phyloP scores from a whole-genome alignment of 2,329 filamentous ascomycete species.

The Aulographum hederae region DNA sequence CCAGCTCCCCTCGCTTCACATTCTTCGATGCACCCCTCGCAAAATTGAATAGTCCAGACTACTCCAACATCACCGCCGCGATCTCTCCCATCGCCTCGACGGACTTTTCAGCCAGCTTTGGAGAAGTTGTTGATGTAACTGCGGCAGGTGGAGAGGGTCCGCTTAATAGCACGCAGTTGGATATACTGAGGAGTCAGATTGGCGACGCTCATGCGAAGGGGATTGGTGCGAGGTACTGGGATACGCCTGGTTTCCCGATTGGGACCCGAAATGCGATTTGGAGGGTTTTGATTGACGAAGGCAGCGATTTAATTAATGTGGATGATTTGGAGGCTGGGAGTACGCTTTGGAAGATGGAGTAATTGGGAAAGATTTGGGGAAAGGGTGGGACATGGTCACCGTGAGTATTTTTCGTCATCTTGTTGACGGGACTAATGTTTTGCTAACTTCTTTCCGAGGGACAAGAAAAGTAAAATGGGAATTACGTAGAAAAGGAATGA shows the following conservation, averaged over 20 bases:
- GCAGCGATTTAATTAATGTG: conserved; percentile 43
- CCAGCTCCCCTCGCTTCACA: conserved; percentile 26
- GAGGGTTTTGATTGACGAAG: conserved; percentile 36
- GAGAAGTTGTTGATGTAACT: conserved; percentile 12
- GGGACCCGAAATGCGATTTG: conserved; percentile 40
- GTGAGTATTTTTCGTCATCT: too few relatives aligned
- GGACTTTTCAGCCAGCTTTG: conserved; percentile 26
- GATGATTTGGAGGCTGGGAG: conserved; percentile 40
- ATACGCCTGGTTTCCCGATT: conserved; percentile 40
- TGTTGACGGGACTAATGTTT: too few relatives aligned
- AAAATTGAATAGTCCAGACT: conserved; percentile 20
- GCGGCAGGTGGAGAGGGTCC: conserved; percentile 8
- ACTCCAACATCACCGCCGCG: conserved; percentile 25
- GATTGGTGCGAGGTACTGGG: conserved; percentile 44
- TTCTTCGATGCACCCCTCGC: conserved; percentile 43
- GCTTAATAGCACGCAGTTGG: conserved; percentile 30
- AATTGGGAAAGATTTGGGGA: too few relatives aligned
- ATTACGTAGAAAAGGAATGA: too few relatives aligned
- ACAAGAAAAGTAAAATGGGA: too few relatives aligned
- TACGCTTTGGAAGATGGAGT: conserved; percentile 18
- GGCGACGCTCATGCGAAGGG: conserved; percentile 33
- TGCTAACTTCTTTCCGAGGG: too few relatives aligned
- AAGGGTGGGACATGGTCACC: too few relatives aligned
- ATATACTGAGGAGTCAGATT: conserved; percentile 33
- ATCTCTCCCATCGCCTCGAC: conserved; percentile 37